These are phyloP conservation scores for Pseudogymnoascus sp. DNA, from an alignment of 2,329 filamentous ascomycete genomes.

Conservation along the genomic window DNA sequence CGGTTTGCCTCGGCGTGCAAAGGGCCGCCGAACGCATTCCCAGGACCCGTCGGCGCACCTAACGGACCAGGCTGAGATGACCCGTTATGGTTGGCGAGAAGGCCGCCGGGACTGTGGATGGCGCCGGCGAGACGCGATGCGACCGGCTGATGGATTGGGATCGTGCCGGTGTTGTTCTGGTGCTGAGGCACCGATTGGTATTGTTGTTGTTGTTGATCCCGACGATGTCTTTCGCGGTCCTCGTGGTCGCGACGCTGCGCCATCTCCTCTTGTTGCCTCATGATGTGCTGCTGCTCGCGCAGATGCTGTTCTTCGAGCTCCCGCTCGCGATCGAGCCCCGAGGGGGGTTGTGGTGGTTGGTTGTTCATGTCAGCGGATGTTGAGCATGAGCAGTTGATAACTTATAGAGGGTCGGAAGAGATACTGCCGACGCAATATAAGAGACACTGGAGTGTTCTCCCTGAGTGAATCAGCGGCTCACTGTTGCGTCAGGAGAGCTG, in stretches of 20 bases:
- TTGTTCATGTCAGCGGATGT: slow-evolving; percentile 24
- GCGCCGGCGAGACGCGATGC: slow-evolving; percentile 72
- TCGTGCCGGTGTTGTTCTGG: slow-evolving; percentile 80
- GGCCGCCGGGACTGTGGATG: slow-evolving; percentile 86
- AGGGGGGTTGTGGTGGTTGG: slow-evolving; percentile 24
- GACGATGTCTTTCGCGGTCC: slow-evolving; percentile 58
- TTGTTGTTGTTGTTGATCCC: slow-evolving; percentile 56
- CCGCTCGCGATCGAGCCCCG: slow-evolving; percentile 32
- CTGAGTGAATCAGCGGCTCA: slow-evolving; percentile 5
- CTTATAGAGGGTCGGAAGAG: neutral
- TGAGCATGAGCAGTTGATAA: neutral
- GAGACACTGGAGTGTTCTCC: neutral
- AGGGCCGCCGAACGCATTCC: slow-evolving; percentile 45
- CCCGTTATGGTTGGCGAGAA: slow-evolving; percentile 67
- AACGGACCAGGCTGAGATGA: slow-evolving; percentile 46
- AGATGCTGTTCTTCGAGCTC: slow-evolving; percentile 49
- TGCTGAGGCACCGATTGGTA: slow-evolving; percentile 63
- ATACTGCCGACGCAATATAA: neutral
- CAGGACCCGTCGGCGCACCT: slow-evolving; percentile 29
- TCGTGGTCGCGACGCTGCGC: slow-evolving; percentile 44
- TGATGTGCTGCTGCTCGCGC: slow-evolving; percentile 42
- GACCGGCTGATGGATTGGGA: slow-evolving; percentile 90
- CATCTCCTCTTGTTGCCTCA: slow-evolving; percentile 46
- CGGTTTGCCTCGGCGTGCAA: slow-evolving; percentile 47
- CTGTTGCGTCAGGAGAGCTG: slow-evolving; percentile 5